A percentile compares a stretch with the other conserved stretches of the same genome.
These are phyloP conservation scores for Coemansia sp. DNA, from an alignment of 192 early-diverging fungal genomes.

Conservation along the genomic window DNA sequence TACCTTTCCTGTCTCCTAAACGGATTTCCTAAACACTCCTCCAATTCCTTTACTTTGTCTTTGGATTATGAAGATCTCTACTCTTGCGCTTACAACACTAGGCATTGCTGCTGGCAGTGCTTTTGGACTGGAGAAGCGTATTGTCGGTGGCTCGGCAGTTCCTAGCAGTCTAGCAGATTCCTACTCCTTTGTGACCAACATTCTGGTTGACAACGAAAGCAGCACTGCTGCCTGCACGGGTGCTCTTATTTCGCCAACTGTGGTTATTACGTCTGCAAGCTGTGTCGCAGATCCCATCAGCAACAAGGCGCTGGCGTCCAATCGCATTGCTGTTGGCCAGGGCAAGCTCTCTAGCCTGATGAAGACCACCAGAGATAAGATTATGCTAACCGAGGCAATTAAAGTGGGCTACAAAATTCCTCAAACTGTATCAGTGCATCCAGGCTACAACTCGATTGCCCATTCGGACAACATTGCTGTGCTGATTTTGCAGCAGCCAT, in stretches of 20 bases:
- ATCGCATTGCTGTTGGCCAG: slow-evolving; percentile 32
- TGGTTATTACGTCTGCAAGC: slow-evolving; percentile 30
- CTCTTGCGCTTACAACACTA: slow-evolving; percentile 26
- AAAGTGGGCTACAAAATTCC: slow-evolving; percentile 27
- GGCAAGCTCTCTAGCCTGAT: slow-evolving; percentile 18
- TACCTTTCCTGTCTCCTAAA: neutral
- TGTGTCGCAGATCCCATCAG: slow-evolving; percentile 48
- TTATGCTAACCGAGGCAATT: slow-evolving; percentile 12
- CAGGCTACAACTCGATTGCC: slow-evolving; percentile 50
- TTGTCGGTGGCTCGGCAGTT: slow-evolving; percentile 28
- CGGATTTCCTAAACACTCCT: neutral
- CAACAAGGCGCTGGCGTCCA: slow-evolving; percentile 39
- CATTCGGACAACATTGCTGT: slow-evolving; percentile 46
- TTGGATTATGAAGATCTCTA: slow-evolving; percentile 30
- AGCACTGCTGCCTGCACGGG: slow-evolving; percentile 30
- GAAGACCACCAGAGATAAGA: slow-evolving; percentile 7
- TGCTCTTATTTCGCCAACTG: slow-evolving; percentile 38
- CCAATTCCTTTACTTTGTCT: neutral
- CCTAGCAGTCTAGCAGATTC: neutral
- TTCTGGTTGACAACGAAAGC: slow-evolving; percentile 18
- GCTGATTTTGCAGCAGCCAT: slow-evolving; percentile 30
- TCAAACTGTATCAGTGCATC: slow-evolving; percentile 27
- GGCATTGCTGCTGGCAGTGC: slow-evolving; percentile 35
- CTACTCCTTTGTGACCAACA: slow-evolving; percentile 36
- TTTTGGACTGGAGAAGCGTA: slow-evolving; percentile 27